A percentile compares a stretch with the other conserved stretches of the same genome.
These are phyloP conservation scores for Tremella fuciformis DNA, from an alignment of 768 basidiomycete genomes.

Conservation along the genomic window DNA sequence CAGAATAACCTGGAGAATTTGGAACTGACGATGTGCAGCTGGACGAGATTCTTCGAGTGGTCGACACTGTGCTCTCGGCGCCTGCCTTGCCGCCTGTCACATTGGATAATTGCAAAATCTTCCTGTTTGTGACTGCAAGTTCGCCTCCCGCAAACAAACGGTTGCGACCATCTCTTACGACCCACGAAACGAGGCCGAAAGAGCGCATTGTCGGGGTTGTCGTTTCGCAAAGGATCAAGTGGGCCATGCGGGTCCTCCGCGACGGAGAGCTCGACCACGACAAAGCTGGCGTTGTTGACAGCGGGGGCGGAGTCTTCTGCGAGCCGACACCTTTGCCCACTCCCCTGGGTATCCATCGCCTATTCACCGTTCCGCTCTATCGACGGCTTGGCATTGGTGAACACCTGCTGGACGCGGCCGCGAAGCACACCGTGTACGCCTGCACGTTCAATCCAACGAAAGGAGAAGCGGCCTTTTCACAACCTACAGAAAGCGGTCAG, in stretches of 20 bases:
- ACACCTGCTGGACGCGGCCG: conserved; percentile 36
- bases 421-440: conserved; percentile 42
- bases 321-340: conserved; percentile 39
- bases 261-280: conserved; percentile 13
- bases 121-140: conserved; percentile 45
- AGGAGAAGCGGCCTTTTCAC: conserved; percentile 48
- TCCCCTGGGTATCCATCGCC: conserved; percentile 47
- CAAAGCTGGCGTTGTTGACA: conserved; percentile 19
- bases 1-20: conserved; percentile 2
- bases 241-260: conserved; percentile 41
- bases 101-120: conserved; percentile 45
- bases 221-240: conserved; percentile 47
- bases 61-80: conserved; percentile 48
- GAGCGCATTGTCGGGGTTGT: conserved; percentile 46
- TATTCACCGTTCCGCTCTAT: conserved; percentile 45
- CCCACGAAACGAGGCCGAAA: conserved; percentile 6
- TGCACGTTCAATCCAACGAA: conserved; percentile 28
- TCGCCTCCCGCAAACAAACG: conserved; percentile 35
- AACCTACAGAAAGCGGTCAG: conserved; percentile 47
- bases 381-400: conserved; percentile 32
- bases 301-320: conserved; percentile 43
- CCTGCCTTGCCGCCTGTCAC: conserved; percentile 42
- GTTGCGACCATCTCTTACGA: not conserved
- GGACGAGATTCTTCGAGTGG: conserved; percentile 43
- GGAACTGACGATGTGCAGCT: conserved; percentile 27